These are phyloP conservation scores for Ceratobasidium sp. DNA, from an alignment of 1,284 basidiomycete species.

Conservation along the genomic window DNA sequence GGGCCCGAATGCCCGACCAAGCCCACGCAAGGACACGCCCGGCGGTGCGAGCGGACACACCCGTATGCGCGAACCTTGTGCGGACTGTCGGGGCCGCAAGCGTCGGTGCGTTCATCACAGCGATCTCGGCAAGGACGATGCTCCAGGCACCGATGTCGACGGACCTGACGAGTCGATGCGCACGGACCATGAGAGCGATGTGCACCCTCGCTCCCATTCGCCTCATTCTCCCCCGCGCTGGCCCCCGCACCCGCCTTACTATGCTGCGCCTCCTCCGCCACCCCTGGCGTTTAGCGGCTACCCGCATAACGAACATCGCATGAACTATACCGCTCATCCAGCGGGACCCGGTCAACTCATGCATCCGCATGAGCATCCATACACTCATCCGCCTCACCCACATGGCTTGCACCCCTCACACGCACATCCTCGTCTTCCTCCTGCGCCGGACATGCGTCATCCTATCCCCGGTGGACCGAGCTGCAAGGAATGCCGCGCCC, in stretches of 20 bases:
- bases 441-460: constrained; percentile 48
- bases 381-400: constrained; percentile 42
- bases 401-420: constrained; percentile 44
- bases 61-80: constrained; percentile 34
- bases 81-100: constrained; percentile 37
- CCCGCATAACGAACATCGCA: constrained; percentile 21
- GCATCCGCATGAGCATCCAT: constrained; percentile 45
- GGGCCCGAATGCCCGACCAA: constrained; percentile 10
- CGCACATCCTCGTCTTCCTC: constrained; percentile 44
- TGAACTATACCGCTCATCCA: constrained; percentile 7
- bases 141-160: constrained; percentile 18
- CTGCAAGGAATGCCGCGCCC: constrained; percentile 41
- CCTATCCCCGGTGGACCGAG: neutral
- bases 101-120: constrained; percentile 32
- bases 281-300: constrained; percentile 23
- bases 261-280: constrained; percentile 21
- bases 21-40: constrained; percentile 24
- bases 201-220: constrained; percentile 13
- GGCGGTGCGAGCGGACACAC: constrained; percentile 26
- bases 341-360: constrained; percentile 9
- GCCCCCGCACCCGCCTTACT: constrained; percentile 18
- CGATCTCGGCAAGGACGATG: constrained; percentile 17
- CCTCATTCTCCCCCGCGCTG: constrained; percentile 4
- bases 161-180: constrained; percentile 28
- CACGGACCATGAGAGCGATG: constrained; percentile 26